phyloP scores from a whole-genome alignment of 2,329 filamentous ascomycete species.

The Calonectria ilicicola region DNA sequence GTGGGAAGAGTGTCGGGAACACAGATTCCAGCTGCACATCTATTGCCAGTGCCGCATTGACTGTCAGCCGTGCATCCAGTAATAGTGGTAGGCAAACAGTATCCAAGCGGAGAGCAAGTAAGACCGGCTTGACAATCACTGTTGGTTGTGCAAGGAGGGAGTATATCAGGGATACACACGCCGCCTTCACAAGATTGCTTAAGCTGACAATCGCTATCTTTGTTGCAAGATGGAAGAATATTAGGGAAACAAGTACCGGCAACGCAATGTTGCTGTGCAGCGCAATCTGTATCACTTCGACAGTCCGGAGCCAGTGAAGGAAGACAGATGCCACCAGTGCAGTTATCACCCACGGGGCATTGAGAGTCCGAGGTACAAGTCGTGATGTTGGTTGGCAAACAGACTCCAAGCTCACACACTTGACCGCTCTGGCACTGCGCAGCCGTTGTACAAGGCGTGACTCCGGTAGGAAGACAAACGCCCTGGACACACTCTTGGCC shows the following conservation, averaged over 20 bases:
- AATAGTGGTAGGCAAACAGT: not conserved
- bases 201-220: not conserved
- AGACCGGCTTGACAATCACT: not conserved
- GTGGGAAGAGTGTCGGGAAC: not conserved
- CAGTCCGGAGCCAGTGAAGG: not conserved
- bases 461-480: not conserved
- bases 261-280: not conserved
- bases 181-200: not conserved
- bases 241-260: not conserved
- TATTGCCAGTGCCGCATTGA: not conserved
- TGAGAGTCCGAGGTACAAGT: not conserved
- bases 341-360: not conserved
- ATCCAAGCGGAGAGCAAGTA: not conserved
- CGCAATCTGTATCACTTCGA: not conserved
- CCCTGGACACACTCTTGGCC: not conserved
- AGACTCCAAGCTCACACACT: not conserved
- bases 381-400: not conserved
- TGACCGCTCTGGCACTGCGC: not conserved
- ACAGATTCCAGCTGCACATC: slow-evolving; percentile 6
- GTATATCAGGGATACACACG: slow-evolving; percentile 2
- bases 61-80: not conserved
- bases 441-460: not conserved
- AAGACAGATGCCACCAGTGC: not conserved
- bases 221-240: not conserved
- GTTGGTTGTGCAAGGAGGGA: not conserved